Base-by-base conservation (phyloP, 495 filamentous ascomycete species). In the Xylaria telfairii region DNA sequence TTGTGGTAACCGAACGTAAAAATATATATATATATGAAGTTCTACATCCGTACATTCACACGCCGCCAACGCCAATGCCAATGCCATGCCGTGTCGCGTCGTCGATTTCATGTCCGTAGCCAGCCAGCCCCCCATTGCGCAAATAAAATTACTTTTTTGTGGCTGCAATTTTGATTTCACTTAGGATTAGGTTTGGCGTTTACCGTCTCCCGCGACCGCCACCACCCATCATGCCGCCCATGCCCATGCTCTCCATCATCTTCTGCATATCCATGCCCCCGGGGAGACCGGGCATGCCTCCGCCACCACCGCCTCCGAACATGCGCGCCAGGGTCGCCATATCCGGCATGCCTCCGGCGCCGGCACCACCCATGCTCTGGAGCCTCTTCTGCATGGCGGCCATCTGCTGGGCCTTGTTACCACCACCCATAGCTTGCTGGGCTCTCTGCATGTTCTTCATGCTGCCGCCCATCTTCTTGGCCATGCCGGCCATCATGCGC, bases 401-500 rank as follows among this genome's bases (percentile, higher is more conserved):
- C 85, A 98, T 88, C 85, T 98, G 96, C 79, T 97, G 94, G 26
- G 92, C 86, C 76, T 93, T 92, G 83, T 97, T 97, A 21, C 80
- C 83, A 60, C 95, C 95, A 60, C 90, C 92, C 89, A 97, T 92
- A 71, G 92, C 93, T 47, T 91, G 91, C 83, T 98, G 95, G 3
- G 95, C 94, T 28, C 90, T 90, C 80, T 97, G 93, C 92, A 98
- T 96, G 74, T 97, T 95, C 82, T 95, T 94, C 92, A 96, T 94
- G 80, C 92, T 93, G 21, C 94, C 95, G 63, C 95, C 95, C 87
- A 98, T 95, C 82, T 95, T 95, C 90, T 98, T 99, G 47, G 96
- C 96, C 96, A 99, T 97, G 41, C 93, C 93, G 41, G 93, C 94
- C 96, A 99, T 99, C 92, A 98, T 97, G 71, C 92, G 88, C 80